Evolutionary conservation across 192 early-diverging fungal genomes (phyloP).

Genomic region (Mortierella claussenii): DNA sequence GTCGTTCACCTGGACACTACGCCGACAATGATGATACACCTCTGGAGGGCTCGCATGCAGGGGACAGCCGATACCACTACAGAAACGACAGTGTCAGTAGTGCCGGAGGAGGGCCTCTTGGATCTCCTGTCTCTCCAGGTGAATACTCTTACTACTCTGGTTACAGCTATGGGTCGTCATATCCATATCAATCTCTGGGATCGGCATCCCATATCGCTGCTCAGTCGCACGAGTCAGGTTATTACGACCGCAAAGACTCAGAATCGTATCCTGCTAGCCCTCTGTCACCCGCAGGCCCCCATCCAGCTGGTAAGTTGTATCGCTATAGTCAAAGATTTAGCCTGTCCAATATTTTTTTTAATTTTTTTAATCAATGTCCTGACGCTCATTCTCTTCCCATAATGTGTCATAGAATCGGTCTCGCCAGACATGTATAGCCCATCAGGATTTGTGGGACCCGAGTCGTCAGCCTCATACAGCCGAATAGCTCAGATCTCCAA

Average conservation of each 20-base stretch:
- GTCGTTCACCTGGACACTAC: constrained; percentile 95
- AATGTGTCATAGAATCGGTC: constrained; percentile 9
- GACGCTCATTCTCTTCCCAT: not conserved
- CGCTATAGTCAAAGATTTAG: not conserved
- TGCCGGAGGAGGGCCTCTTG: constrained; percentile 18
- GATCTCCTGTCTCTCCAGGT: constrained; percentile 22
- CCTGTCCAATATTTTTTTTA: not conserved
- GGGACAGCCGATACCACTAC: constrained; percentile 20
- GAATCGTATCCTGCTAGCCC: constrained; percentile 47
- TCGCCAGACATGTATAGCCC: constrained; percentile 49
- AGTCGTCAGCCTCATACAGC: constrained; percentile 8
- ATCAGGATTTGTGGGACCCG: constrained; percentile 33
- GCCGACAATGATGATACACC: constrained; percentile 66
- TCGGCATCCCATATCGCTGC: constrained; percentile 44
- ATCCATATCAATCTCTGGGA: constrained; percentile 41
- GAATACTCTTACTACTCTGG: constrained; percentile 38
- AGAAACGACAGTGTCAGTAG: constrained; percentile 51
- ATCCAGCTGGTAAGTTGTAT: constrained; percentile 13
- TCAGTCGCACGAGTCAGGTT: constrained; percentile 21
- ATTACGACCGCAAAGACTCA: constrained; percentile 32
- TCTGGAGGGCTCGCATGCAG: constrained; percentile 4
- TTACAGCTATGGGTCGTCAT: constrained; percentile 33
- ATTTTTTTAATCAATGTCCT: constrained; percentile 6
- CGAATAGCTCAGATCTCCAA: constrained; percentile 14
- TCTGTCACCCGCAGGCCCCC: constrained; percentile 22